Percentiles rank a stretch among this genome's conserved stretches.
Evolutionary conservation across 164 flowering plant species (phyloP).

Genomic region (Nymphaea thermarum): DNA sequence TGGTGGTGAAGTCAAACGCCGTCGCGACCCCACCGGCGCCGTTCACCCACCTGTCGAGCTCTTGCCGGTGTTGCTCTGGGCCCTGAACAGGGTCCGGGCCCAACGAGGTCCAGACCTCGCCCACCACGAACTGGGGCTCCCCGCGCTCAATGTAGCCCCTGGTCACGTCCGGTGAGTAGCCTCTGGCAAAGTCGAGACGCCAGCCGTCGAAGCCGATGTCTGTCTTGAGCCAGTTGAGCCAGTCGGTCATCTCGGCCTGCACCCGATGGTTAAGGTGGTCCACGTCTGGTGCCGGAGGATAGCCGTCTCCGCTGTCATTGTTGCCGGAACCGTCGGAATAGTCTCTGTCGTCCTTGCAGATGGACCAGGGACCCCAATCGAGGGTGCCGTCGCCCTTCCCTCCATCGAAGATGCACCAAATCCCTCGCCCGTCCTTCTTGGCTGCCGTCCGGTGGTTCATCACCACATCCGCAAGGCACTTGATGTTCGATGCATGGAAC

Average conservation of each 20-base stretch:
- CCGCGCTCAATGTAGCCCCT: constrained; percentile 38
- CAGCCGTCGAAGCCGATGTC: constrained; percentile 70
- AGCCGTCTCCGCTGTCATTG: constrained; percentile 43
- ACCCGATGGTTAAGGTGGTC: constrained; percentile 60
- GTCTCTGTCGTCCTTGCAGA: constrained; percentile 38
- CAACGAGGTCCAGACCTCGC: constrained; percentile 49
- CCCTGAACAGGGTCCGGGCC: constrained; percentile 25
- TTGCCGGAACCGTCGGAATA: constrained; percentile 61
- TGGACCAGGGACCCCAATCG: constrained; percentile 50
- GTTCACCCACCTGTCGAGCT: constrained; percentile 38
- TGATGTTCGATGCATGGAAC: background rate
- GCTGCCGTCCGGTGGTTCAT: background rate
- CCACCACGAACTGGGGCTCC: constrained; percentile 48
- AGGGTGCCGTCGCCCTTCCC: background rate
- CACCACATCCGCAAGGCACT: background rate
- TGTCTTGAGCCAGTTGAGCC: constrained; percentile 77
- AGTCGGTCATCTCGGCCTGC: constrained; percentile 54
- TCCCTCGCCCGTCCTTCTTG: background rate
- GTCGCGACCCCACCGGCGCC: constrained; percentile 38
- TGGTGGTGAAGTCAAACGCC: constrained; percentile 75
- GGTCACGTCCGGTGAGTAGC: constrained; percentile 42
- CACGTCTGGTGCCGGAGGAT: constrained; percentile 44
- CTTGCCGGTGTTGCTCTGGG: constrained; percentile 43
- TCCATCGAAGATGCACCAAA: background rate
- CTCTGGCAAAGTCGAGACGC: constrained; percentile 57